Conservation (phyloP, 306 rosid species). For the Vigna unguiculata region DNA sequence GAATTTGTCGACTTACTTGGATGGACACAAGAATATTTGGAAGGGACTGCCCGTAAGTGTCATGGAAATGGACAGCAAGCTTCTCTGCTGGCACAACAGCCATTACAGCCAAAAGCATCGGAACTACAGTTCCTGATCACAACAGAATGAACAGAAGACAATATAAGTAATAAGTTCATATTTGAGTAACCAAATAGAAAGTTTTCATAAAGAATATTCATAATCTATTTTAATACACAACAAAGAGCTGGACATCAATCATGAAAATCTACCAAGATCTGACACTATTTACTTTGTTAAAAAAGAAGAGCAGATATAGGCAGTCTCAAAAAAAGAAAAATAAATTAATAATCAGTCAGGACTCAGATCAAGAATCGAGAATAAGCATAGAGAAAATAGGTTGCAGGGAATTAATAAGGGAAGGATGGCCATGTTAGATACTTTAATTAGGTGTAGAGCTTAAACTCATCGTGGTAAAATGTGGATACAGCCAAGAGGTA, state of each 20-base stretch:
- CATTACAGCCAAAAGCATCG: conserved; percentile 90
- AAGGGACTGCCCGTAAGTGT: conserved; percentile 91
- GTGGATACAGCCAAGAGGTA: neutral
- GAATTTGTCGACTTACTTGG: conserved; percentile 63
- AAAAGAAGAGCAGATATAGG: neutral
- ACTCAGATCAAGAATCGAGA: conserved; percentile 7
- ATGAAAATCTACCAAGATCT: conserved; percentile 3
- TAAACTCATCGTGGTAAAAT: neutral
- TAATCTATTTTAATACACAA: neutral
- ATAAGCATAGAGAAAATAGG: conserved; percentile 20
- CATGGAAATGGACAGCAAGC: conserved; percentile 96
- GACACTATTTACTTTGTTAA: neutral
- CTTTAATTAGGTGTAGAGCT: neutral
- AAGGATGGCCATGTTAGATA: neutral
- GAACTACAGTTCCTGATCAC: conserved; percentile 73
- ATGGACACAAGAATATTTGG: conserved; percentile 80
- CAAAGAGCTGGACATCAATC: conserved; percentile 17
- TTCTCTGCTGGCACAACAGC: conserved; percentile 77
- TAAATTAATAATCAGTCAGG: neutral
- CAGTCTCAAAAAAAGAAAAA: neutral
- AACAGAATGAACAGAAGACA: conserved; percentile 6
- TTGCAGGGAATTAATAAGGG: neutral
- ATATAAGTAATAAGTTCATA: conserved; percentile 19
- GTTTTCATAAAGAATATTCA: neutral
- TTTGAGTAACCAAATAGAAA: conserved; percentile 1